phyloP scores from a whole-genome alignment of 352 stramenopile species.

The Phytophthora tubulina region DNA sequence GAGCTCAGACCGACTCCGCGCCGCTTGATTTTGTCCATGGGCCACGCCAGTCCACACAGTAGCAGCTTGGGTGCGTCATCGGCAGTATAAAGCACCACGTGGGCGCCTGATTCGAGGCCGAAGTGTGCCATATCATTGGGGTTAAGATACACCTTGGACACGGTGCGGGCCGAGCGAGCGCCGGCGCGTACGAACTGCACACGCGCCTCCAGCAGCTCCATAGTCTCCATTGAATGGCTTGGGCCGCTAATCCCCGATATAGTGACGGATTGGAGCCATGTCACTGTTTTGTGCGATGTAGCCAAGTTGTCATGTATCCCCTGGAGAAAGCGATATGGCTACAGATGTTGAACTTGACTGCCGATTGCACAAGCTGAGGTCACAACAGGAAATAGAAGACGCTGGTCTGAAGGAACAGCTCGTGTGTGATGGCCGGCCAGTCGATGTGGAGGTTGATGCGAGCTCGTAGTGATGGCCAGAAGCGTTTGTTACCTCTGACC shows the following conservation, averaged over 20 bases:
- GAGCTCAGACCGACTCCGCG: conserved; percentile 68
- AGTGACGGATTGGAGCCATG: conserved; percentile 11
- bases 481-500: background rate
- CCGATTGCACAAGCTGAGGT: conserved; percentile 4
- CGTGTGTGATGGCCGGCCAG: conserved; percentile 15
- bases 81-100: conserved; percentile 44
- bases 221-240: conserved; percentile 26
- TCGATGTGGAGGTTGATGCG: conserved; percentile 11
- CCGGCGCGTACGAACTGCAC: conserved; percentile 73
- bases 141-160: conserved; percentile 80
- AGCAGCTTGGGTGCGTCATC: conserved; percentile 40
- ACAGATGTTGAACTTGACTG: background rate
- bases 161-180: conserved; percentile 58
- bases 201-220: conserved; percentile 43
- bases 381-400: conserved; percentile 32
- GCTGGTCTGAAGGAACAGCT: conserved; percentile 25
- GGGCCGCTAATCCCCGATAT: conserved; percentile 22
- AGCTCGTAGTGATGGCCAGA: conserved; percentile 7
- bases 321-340: conserved; percentile 23
- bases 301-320: conserved; percentile 23
- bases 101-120: conserved; percentile 49
- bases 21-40: conserved; percentile 79
- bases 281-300: background rate
- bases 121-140: conserved; percentile 57
- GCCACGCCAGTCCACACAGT: conserved; percentile 73